Evolutionary conservation across 1,139 yeast genomes (phyloP), one percentile per base, ranked within the genome.

Genomic region (Lodderomyces orthopsilosis): DNA sequence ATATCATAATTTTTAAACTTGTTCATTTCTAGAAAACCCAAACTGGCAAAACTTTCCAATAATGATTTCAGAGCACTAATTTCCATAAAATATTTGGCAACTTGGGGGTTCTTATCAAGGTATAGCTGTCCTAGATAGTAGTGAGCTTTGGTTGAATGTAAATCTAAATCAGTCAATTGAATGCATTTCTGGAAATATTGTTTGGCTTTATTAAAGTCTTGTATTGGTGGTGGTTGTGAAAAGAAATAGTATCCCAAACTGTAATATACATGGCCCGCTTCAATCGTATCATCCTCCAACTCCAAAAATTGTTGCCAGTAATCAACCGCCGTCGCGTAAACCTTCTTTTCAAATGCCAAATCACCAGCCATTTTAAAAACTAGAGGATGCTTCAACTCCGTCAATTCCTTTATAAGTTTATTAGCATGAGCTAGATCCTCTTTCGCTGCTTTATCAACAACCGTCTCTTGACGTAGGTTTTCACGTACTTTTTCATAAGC

Each of bases 21-120:
- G 51, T 81, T 81, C 66, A 89, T 63, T 52, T 89, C 93, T 49
- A 89, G 62, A 58, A 84, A 85, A 1, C 97, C 98, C 40, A 90
- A 65, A 21, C 83, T 78, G 14, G 83, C 77, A 56, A 89, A 86
- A 6, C 91, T 75, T 52, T 90, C 95, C 51, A 72, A 75, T 40
- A 89, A 78, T 0, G 96, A 96, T 51, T 78, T 79, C 5, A 81
- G 65, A 0, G 96, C 95, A 35, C 91, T 81, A 45, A 80, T 68
- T 57, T 89, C 94, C 47, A 86, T 72, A 56, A 89, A 91, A 50
- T 79, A 78, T 46, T 83, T 74, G 0, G 94, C 74, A 14, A 15
- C 22, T 26, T 14, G 19, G 10, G 14, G 35, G 38, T 69, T 63
- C 4, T 10, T 35, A 22, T 35, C 23, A 40, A 81, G 73, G 55